Base-by-base conservation (phyloP, 176 grass and related monocot species). In the Carex kokanica region DNA sequence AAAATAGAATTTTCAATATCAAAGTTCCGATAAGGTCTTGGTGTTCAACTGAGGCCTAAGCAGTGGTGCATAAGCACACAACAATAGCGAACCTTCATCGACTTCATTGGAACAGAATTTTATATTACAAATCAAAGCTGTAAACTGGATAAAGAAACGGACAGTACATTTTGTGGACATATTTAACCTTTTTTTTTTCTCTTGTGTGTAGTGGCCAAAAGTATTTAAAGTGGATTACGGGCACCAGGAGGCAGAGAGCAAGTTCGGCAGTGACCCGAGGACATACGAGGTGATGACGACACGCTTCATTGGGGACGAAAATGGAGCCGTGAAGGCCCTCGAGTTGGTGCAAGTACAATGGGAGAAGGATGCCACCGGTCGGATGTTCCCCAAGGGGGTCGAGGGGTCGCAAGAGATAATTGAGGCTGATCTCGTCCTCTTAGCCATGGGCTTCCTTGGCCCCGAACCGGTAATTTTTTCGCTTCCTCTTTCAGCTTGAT, bases 371-470 rank as follows among this genome's bases (percentile, higher is more conserved):
- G 34, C 89, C 43, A 64, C 81, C 64, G 97, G 97, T 29, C 89
- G 87, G 87, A 92, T 89, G 78, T 82, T 81, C 17, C 81, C 89
- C 64, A 92, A 95, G 66, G 97, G 92, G 83, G 89, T 99, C 0
- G 66, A 95, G 86, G 97, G 91, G 12, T 90, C 97, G 24, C 16
- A 87, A 80, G 88, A 99, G 78, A 95, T 83, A n/a, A 95, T 99
- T 17, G 93, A 96, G 85, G 97, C 97, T 54, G 97, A 99, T 83
- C 88, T 99, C n/a, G 91, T 95, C 55, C 89, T 99, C 24, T 90
- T 99, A 83, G 97, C 97, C 64, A 92, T 99, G 97, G 97, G 97
- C 27, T 99, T 99, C 78, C 83, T 95, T 21, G 97, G 97, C 36
- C 97, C 97, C 36, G 97, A 99, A 85, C 84, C 83, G 51, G 93